phyloP scores from a whole-genome alignment of 2,329 filamentous ascomycete species.

The Pseudogymnoascus sp. region DNA sequence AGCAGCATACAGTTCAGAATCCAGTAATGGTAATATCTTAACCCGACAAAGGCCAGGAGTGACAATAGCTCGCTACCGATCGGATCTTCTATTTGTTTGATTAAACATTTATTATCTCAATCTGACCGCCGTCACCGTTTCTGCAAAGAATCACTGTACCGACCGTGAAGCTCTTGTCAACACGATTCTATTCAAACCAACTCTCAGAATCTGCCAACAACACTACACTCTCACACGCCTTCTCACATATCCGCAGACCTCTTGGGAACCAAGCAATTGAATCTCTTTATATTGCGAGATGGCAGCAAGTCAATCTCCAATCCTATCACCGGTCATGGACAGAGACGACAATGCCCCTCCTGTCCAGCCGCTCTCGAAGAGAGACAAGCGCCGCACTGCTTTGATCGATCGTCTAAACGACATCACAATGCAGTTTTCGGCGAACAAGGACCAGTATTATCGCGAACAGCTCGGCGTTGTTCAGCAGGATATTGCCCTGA shows the following conservation, averaged over 20 bases:
- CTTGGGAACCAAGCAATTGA: neutral
- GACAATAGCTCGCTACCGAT: slow-evolving; percentile 5
- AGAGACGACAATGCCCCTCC: slow-evolving; percentile 9
- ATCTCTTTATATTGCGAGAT: neutral
- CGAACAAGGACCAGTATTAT: slow-evolving; percentile 76
- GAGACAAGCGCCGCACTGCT: slow-evolving; percentile 80
- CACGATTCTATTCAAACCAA: neutral
- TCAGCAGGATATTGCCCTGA: slow-evolving; percentile 82
- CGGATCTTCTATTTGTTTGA: neutral
- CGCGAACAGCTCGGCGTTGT: slow-evolving; percentile 83
- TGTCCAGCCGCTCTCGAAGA: slow-evolving; percentile 53
- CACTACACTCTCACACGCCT: neutral
- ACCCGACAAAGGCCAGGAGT: neutral
- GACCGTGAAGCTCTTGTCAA: slow-evolving; percentile 8
- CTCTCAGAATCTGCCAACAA: neutral
- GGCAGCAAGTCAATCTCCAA: slow-evolving; percentile 1
- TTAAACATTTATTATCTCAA: neutral
- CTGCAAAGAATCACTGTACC: neutral
- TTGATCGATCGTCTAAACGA: slow-evolving; percentile 71
- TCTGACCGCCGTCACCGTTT: neutral
- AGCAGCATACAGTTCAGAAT: neutral
- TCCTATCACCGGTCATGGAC: neutral
- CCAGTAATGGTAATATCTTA: slow-evolving; percentile 1
- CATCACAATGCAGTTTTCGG: slow-evolving; percentile 69
- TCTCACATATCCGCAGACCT: neutral